phyloP scores from a whole-genome alignment of 2,329 filamentous ascomycete species.

The Chalara sp. region DNA sequence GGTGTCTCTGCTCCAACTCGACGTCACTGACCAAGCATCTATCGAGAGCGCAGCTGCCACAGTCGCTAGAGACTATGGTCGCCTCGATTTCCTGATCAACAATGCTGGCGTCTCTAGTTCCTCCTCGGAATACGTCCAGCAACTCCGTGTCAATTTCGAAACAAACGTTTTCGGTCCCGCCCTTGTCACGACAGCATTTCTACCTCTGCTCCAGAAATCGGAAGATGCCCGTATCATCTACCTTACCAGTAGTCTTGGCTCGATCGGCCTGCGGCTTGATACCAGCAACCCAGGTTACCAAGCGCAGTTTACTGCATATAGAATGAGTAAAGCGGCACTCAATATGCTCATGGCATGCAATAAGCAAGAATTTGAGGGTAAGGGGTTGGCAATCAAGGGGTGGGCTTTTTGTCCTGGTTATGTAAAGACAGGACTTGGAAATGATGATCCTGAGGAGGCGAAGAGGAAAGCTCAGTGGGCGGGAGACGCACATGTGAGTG shows the following conservation, averaged over 20 bases:
- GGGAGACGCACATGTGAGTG: too few species aligned
- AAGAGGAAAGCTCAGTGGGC: too few species aligned
- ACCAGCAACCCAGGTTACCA: constrained; percentile 4
- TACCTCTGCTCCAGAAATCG: constrained; percentile 5
- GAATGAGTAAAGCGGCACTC: constrained; percentile 18
- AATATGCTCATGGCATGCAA: constrained; percentile 16
- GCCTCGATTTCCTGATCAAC: constrained; percentile 30
- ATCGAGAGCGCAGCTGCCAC: constrained; percentile 23
- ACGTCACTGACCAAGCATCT: constrained; percentile 25
- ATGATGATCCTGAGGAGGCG: too few species aligned
- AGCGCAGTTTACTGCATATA: constrained; percentile 3
- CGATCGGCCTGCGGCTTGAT: constrained; percentile 11
- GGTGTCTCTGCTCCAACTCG: constrained; percentile 21
- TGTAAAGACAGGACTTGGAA: too few species aligned
- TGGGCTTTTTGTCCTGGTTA: constrained; percentile 1
- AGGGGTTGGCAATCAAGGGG: neutral
- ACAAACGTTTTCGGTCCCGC: constrained; percentile 8
- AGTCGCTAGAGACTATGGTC: constrained; percentile 20
- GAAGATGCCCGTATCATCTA: constrained; percentile 5
- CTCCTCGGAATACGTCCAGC: neutral
- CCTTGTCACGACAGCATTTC: constrained; percentile 4
- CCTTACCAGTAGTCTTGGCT: constrained; percentile 9
- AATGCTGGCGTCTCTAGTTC: constrained; percentile 20
- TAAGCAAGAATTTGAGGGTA: neutral
- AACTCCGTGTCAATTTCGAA: constrained; percentile 3